phyloP scores from a whole-genome alignment of 371 early-diverging fungal species.

The Catenaria anguillulae region DNA sequence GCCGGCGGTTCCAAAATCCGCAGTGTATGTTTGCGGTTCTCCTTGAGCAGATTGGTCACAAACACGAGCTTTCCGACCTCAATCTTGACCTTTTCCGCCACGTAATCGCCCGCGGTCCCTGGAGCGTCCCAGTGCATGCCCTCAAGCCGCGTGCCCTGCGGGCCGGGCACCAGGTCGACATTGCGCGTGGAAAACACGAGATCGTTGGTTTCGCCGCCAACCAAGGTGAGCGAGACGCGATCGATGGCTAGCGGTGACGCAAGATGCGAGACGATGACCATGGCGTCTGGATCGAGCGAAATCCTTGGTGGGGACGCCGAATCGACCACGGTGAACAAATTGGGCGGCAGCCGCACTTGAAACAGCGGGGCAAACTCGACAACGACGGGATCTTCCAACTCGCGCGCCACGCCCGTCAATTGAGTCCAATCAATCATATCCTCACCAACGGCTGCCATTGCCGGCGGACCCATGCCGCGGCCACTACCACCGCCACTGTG shows the following conservation, averaged over 20 bases:
- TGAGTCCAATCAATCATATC: slow-evolving; percentile 25
- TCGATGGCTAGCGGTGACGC: slow-evolving; percentile 41
- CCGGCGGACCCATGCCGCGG: neutral
- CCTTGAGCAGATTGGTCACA: slow-evolving; percentile 42
- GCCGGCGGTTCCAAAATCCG: slow-evolving; percentile 23
- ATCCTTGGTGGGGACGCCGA: no score
- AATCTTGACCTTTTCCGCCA: slow-evolving; percentile 43
- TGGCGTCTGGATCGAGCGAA: no score
- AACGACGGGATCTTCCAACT: slow-evolving; percentile 26
- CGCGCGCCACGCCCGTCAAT: slow-evolving; percentile 39
- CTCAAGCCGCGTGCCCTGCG: neutral
- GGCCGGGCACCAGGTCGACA: neutral
- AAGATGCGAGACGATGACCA: neutral
- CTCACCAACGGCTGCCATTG: slow-evolving; percentile 25
- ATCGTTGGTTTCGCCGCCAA: slow-evolving; percentile 36
- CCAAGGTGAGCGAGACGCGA: slow-evolving; percentile 38
- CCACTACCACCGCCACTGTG: no score
- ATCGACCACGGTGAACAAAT: neutral
- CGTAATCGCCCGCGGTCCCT: slow-evolving; percentile 45
- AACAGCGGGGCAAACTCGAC: slow-evolving; percentile 29
- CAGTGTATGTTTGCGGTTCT: slow-evolving; percentile 38
- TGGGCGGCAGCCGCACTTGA: slow-evolving; percentile 7
- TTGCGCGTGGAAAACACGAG: neutral
- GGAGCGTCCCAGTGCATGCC: slow-evolving; percentile 21
- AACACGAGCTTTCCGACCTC: slow-evolving; percentile 39